These are phyloP conservation scores for Rutidosis leptorrhynchoides DNA, from an alignment of 129 eudicot genomes.

Conservation along the genomic window DNA sequence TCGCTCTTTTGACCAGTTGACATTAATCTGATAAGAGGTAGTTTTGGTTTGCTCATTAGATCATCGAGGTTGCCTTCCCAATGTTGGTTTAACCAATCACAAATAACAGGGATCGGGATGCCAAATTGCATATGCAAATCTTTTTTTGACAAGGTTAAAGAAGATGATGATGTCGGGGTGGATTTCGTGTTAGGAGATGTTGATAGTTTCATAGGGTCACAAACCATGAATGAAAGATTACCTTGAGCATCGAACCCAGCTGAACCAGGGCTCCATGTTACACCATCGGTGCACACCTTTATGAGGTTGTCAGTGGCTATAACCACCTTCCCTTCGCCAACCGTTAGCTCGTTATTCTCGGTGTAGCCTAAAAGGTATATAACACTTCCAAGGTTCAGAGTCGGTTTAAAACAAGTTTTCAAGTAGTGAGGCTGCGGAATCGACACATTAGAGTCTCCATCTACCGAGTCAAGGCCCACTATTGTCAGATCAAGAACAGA, in stretches of 20 bases:
- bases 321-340: conserved; percentile 91
- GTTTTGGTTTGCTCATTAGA: conserved; percentile 65
- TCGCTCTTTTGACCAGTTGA: conserved; percentile 86
- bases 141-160: conserved; percentile 79
- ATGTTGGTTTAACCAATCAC: conserved; percentile 92
- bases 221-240: conserved; percentile 91
- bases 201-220: conserved; percentile 96
- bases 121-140: conserved; percentile 87
- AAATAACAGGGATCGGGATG: conserved; percentile 82
- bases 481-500: conserved; percentile 94
- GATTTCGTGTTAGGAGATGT: conserved; percentile 84
- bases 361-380: conserved; percentile 77
- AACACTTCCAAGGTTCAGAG: conserved; percentile 65
- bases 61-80: conserved; percentile 97
- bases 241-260: conserved; percentile 87
- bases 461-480: conserved; percentile 74
- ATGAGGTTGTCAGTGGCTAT: conserved; percentile 95
- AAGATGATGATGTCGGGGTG: conserved; percentile 62
- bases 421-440: conserved; percentile 67
- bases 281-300: conserved; percentile 77
- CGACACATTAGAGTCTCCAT: conserved; percentile 55
- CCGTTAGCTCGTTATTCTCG: conserved; percentile 54
- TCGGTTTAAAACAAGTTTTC: conserved; percentile 68
- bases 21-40: conserved; percentile 80
- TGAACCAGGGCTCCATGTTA: conserved; percentile 91